Evolutionary conservation across 164 flowering plant genomes (phyloP).

Genomic region (Aristolochia californica): DNA sequence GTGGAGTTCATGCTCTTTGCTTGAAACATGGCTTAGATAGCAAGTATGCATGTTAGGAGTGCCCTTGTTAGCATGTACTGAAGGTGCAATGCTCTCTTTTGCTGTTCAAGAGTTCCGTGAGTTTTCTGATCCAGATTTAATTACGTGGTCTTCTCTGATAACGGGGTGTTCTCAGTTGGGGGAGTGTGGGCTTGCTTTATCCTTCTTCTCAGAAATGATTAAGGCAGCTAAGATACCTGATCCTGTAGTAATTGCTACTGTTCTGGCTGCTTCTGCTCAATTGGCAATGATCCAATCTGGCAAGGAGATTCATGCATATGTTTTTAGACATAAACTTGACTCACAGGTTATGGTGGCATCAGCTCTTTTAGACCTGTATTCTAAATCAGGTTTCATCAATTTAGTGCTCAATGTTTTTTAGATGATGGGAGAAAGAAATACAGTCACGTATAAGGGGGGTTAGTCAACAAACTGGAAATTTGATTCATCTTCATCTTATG

Average conservation of each 20-base stretch:
- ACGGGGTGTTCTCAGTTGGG: slow-evolving; percentile 28
- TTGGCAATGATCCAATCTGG: slow-evolving; percentile 39
- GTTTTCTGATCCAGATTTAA: slow-evolving; percentile 36
- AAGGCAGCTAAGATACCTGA: slow-evolving; percentile 25
- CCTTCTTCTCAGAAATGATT: slow-evolving; percentile 39
- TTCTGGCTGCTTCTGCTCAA: slow-evolving; percentile 45
- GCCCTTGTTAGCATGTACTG: no score
- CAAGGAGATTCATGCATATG: slow-evolving; percentile 54
- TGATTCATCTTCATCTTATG: no score
- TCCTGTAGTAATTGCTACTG: slow-evolving; percentile 37
- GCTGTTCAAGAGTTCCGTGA: slow-evolving; percentile 49
- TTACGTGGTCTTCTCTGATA: slow-evolving; percentile 61
- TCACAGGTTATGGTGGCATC: slow-evolving; percentile 40
- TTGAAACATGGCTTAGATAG: no score
- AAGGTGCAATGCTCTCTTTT: slow-evolving; percentile 8
- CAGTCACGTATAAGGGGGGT: slow-evolving; percentile 42
- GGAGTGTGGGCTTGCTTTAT: slow-evolving; percentile 23
- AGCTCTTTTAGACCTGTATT: slow-evolving; percentile 69
- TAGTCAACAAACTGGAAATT: no score
- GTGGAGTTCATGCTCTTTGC: no score
- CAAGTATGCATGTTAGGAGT: no score
- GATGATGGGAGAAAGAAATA: slow-evolving; percentile 20
- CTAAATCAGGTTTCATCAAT: slow-evolving; percentile 50
- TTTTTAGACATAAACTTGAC: slow-evolving; percentile 39
- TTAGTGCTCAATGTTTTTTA: slow-evolving; percentile 38